Conservation (phyloP, 1,139 yeast species). For the Protomyces gravidus region DNA sequence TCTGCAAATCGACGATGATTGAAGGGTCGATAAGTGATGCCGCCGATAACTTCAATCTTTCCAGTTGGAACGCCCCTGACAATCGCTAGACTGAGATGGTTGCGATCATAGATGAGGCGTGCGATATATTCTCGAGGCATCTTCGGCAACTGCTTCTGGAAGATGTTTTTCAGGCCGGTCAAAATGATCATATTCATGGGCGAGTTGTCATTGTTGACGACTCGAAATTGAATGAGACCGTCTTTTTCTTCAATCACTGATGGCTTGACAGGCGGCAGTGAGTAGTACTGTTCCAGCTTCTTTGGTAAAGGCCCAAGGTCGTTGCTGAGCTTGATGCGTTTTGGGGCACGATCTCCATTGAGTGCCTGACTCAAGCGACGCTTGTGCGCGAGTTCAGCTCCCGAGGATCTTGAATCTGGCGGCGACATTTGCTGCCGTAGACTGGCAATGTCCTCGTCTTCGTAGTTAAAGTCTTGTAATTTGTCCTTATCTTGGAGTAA, state of each 20-base stretch:
- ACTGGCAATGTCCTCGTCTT: conserved; percentile 27
- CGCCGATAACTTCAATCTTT: conserved; percentile 94
- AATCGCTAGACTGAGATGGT: conserved; percentile 93
- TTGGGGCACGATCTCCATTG: not conserved
- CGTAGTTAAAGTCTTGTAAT: conserved; percentile 17
- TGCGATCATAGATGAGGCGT: conserved; percentile 85
- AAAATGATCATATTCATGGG: conserved; percentile 82
- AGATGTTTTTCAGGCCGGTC: conserved; percentile 91
- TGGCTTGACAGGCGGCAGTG: conserved; percentile 60
- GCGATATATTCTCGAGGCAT: conserved; percentile 98
- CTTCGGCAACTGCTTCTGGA: conserved; percentile 94
- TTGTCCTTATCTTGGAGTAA: conserved; percentile 26
- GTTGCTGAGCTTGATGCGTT: conserved; percentile 9
- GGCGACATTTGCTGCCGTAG: conserved; percentile 13
- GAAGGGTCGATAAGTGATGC: conserved; percentile 93
- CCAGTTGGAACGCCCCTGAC: conserved; percentile 53
- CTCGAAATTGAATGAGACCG: conserved; percentile 87
- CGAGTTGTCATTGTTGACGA: conserved; percentile 89
- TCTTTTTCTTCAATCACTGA: conserved; percentile 90
- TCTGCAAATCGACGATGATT: conserved; percentile 89
- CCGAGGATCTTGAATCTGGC: not conserved
- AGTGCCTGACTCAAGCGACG: not conserved
- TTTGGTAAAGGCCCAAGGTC: conserved; percentile 5
- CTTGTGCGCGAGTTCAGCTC: not conserved
- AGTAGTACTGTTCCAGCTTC: conserved; percentile 1